Evolutionary conservation across 73 alveolate genomes (phyloP).

Genomic region (Halteria grandinella): DNA sequence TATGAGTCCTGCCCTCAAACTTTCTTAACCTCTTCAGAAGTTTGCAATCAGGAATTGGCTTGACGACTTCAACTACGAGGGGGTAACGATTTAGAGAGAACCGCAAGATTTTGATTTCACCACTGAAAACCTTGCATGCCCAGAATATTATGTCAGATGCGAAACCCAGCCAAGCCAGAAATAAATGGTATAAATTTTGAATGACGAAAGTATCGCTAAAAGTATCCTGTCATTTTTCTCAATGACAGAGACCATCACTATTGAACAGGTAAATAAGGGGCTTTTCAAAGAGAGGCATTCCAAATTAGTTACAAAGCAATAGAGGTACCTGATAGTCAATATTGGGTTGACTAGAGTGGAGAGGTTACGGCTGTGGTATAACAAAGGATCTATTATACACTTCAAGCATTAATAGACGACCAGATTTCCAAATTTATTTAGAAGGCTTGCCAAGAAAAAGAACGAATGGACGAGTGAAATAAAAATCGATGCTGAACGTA

Average conservation of each 20-base stretch:
- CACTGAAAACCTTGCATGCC: too few relatives aligned
- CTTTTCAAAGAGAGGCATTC: neutral
- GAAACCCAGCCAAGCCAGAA: too few relatives aligned
- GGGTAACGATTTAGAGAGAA: too few relatives aligned
- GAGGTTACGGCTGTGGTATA: conserved; percentile 36
- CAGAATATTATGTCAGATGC: too few relatives aligned
- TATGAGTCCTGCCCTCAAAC: too few relatives aligned
- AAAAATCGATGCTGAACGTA: conserved; percentile 21
- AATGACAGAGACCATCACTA: conserved; percentile 20
- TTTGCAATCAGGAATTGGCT: too few relatives aligned
- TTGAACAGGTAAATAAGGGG: conserved; percentile 1
- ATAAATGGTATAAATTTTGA: too few relatives aligned
- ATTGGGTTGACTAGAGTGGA: conserved; percentile 28
- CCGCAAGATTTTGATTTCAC: too few relatives aligned
- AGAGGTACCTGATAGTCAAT: conserved; percentile 2
- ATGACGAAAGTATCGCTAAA: neutral
- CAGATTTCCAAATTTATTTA: conserved; percentile 4
- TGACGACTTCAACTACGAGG: too few relatives aligned
- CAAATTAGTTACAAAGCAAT: conserved; percentile 7
- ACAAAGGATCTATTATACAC: conserved; percentile 1
- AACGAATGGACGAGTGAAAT: conserved; percentile 1
- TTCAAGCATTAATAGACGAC: neutral
- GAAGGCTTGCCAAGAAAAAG: conserved; percentile 18
- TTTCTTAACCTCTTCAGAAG: too few relatives aligned
- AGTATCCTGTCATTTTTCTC: conserved; percentile 5